Conservation (phyloP, 73 alveolate species). For the Effrenium voratum region DNA sequence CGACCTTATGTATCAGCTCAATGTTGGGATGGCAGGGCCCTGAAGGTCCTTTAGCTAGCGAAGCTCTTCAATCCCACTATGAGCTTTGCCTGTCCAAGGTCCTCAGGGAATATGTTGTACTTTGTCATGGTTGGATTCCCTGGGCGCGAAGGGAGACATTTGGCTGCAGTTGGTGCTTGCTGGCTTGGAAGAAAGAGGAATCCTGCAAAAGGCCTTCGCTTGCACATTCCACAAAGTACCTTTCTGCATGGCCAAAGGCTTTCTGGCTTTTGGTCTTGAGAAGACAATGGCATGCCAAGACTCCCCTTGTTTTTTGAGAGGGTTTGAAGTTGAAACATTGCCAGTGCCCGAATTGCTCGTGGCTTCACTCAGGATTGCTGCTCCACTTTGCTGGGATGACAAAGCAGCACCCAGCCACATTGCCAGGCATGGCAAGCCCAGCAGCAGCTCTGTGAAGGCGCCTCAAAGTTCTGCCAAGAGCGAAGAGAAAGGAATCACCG, state of each 20-base stretch:
- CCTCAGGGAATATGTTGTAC: conserved; percentile 23
- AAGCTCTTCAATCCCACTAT: not conserved
- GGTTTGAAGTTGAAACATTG: no score
- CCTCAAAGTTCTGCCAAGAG: not conserved
- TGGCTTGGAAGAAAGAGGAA: no score
- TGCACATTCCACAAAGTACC: no score
- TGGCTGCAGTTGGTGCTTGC: not conserved
- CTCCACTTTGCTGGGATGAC: not conserved
- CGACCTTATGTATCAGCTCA: conserved; percentile 11
- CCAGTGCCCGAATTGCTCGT: no score
- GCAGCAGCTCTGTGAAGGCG: conserved; percentile 2
- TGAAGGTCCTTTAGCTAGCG: not conserved
- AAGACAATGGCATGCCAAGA: no score
- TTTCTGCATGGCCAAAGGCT: no score
- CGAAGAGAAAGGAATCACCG: not conserved
- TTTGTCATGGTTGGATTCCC: conserved; percentile 48
- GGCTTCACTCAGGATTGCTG: conserved; percentile 1
- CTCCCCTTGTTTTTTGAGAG: no score
- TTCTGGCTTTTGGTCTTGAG: no score
- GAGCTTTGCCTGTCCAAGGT: not conserved
- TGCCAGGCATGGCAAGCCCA: conserved; percentile 25
- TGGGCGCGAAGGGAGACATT: not conserved
- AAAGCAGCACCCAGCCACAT: conserved; percentile 8
- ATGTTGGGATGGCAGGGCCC: not conserved
- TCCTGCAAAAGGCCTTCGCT: no score